A percentile compares a stretch with the other conserved stretches of the same genome.
These are phyloP conservation scores for Margaritispora aquatica DNA, from an alignment of 495 filamentous ascomycete genomes.

Conservation along the genomic window DNA sequence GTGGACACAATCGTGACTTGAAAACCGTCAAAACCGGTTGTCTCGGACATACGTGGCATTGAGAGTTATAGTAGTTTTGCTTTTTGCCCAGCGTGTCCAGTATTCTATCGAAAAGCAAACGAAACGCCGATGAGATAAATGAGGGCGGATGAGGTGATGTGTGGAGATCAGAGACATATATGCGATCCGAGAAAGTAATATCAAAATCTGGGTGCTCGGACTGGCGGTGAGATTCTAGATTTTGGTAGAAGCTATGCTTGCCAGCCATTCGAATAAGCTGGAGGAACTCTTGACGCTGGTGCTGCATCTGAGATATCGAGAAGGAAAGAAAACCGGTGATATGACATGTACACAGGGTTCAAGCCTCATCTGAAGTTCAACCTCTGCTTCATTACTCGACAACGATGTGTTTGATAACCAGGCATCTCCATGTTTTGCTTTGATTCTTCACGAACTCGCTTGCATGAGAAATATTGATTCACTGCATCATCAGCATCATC, in stretches of 20 bases:
- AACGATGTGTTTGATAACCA: neutral
- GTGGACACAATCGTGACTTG: neutral
- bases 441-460: neutral
- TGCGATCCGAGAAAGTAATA: neutral
- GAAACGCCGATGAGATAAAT: neutral
- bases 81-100: neutral
- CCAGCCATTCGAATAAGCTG: no score
- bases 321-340: neutral
- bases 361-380: neutral
- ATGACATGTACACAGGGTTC: neutral
- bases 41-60: neutral
- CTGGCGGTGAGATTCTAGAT: neutral
- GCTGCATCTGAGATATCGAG: neutral
- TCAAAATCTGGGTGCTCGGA: neutral
- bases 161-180: neutral
- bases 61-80: neutral
- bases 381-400: neutral
- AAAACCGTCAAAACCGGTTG: neutral
- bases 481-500: neutral
- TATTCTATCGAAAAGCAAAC: neutral
- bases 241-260: neutral
- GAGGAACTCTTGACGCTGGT: neutral
- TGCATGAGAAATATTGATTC: neutral
- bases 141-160: neutral
- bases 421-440: neutral